A percentile compares a stretch with the other conserved stretches of the same genome.
Conservation (phyloP, 768 basidiomycete species). For the Russula dissimulans region DNA sequence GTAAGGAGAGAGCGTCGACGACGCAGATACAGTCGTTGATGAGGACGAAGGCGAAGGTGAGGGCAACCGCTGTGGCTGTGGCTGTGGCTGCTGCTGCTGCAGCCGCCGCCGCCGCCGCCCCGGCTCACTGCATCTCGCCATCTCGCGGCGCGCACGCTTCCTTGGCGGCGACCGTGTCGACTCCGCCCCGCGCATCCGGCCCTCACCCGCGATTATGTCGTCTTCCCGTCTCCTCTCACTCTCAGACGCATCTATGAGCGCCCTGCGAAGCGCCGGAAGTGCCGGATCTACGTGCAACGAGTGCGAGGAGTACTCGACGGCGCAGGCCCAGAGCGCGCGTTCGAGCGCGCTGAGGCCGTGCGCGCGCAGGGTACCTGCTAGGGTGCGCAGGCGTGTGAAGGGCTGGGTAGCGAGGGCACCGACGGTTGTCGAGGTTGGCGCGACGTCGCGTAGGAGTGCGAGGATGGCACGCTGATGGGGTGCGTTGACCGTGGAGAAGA, state of each 20-base stretch:
- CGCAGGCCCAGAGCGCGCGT: not conserved
- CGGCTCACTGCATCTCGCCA: no score
- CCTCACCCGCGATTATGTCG: not conserved
- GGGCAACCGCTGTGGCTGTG: not conserved
- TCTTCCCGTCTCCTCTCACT: not conserved
- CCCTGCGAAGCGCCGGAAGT: not conserved
- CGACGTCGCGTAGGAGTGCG: not conserved
- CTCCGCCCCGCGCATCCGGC: not conserved
- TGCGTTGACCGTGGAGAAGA: not conserved
- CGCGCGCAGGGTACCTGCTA: not conserved
- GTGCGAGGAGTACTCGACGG: not conserved
- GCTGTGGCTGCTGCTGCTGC: no score
- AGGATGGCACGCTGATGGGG: not conserved
- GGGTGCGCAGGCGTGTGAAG: not conserved
- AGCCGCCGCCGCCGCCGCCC: no score
- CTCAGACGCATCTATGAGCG: not conserved
- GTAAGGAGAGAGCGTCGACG: constrained; percentile 3
- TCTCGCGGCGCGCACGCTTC: not conserved
- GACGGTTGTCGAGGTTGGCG: not conserved
- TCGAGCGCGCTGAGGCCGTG: constrained; percentile 1
- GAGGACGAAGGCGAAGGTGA: not conserved
- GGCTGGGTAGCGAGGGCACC: not conserved
- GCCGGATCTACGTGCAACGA: not conserved
- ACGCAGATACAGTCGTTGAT: not conserved
- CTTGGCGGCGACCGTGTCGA: not conserved